phyloP scores from a whole-genome alignment of 2,329 filamentous ascomycete genomes.

The Fusarium papillatum region DNA sequence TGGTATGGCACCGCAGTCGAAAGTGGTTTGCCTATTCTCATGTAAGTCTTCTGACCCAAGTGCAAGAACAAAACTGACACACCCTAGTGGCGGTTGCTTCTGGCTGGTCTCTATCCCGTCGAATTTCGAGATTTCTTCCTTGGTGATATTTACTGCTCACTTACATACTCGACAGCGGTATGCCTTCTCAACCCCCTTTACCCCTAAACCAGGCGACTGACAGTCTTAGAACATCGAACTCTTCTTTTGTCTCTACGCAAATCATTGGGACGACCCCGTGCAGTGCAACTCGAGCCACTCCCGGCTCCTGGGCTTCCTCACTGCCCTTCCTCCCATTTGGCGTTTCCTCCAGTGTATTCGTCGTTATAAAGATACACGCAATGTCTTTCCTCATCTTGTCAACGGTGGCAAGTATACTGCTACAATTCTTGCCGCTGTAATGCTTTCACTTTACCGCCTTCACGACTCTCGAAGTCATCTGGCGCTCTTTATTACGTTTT shows the following conservation, averaged over 20 bases:
- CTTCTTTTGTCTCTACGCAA: constrained; percentile 95
- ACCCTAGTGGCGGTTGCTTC: constrained; percentile 81
- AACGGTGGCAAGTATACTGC: constrained; percentile 94
- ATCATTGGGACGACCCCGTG: constrained; percentile 77
- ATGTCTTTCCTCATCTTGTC: constrained; percentile 91
- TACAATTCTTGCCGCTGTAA: constrained; percentile 84
- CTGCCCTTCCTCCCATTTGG: constrained; percentile 88
- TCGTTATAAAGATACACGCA: constrained; percentile 88
- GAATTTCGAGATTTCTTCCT: constrained; percentile 98
- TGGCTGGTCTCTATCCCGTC: constrained; percentile 91
- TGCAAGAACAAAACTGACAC: constrained; percentile 12
- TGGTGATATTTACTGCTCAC: constrained; percentile 96
- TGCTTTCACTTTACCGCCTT: constrained; percentile 87
- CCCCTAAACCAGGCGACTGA: constrained; percentile 13
- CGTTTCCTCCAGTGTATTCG: constrained; percentile 91
- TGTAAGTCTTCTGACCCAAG: constrained; percentile 63
- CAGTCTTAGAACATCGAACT: constrained; percentile 83
- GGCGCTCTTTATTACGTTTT: constrained; percentile 84
- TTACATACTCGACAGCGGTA: constrained; percentile 91
- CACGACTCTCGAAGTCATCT: constrained; percentile 68
- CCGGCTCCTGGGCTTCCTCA: constrained; percentile 87
- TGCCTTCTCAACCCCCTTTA: constrained; percentile 51
- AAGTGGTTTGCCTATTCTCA: constrained; percentile 93
- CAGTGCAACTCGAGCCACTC: constrained; percentile 92
- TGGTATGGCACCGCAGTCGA: constrained; percentile 82